These are phyloP conservation scores for Cenchrus fungigraminus DNA, from an alignment of 176 grass and related monocot species.

Conservation along the genomic window DNA sequence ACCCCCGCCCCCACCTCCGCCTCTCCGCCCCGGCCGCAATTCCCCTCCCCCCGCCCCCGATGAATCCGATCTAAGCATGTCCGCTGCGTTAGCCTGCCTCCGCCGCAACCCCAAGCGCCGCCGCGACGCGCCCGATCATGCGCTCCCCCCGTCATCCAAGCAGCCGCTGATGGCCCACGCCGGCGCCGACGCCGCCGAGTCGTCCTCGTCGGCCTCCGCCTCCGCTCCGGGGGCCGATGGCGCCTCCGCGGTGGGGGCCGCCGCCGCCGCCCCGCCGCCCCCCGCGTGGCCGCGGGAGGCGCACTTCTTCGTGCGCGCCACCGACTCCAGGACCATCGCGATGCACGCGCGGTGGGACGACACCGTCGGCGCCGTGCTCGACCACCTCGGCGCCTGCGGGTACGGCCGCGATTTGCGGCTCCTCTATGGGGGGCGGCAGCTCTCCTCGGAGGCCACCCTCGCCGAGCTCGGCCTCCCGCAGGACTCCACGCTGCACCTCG, in stretches of 20 bases:
- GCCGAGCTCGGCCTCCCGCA: slow-evolving; percentile 45
- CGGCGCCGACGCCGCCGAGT: background rate
- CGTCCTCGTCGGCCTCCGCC: background rate
- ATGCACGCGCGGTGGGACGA: slow-evolving; percentile 65
- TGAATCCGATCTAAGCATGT: slow-evolving; percentile 69
- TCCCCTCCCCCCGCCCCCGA: slow-evolving; percentile 31
- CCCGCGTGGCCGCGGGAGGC: slow-evolving; percentile 30
- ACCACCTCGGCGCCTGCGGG: slow-evolving; percentile 34
- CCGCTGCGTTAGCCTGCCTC: slow-evolving; percentile 35
- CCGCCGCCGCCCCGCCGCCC: background rate
- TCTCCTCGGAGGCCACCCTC: slow-evolving; percentile 63
- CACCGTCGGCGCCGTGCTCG: slow-evolving; percentile 57
- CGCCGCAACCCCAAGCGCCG: slow-evolving; percentile 74
- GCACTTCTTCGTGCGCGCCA: slow-evolving; percentile 90
- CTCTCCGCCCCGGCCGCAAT: slow-evolving; percentile 16
- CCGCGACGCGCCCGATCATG: slow-evolving; percentile 56
- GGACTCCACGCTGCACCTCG: slow-evolving; percentile 74
- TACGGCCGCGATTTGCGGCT: slow-evolving; percentile 70
- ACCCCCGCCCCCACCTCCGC: slow-evolving; percentile 37
- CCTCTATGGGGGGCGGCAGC: slow-evolving; percentile 77
- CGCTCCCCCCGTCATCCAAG: slow-evolving; percentile 39
- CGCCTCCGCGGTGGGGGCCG: background rate
- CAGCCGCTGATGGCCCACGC: slow-evolving; percentile 33
- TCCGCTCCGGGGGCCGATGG: slow-evolving; percentile 1
- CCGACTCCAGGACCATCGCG: slow-evolving; percentile 70